Percentiles rank a stretch among this genome's conserved stretches.
Conservation (phyloP, 208 protist species). For the Naegleria gruberi region DNA sequence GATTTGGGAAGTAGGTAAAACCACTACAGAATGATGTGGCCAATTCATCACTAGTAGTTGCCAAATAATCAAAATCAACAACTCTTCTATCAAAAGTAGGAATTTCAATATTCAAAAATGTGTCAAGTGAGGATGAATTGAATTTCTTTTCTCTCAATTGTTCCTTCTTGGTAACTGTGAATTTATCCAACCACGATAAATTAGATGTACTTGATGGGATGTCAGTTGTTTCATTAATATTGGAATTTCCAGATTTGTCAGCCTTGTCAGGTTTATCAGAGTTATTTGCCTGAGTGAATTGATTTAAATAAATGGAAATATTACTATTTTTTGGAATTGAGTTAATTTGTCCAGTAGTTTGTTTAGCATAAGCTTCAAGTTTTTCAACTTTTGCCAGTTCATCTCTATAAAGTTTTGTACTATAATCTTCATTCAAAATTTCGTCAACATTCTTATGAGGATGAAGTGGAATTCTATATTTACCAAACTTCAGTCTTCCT, state of each 20-base stretch:
- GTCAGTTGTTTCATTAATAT: background rate
- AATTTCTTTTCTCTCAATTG: background rate
- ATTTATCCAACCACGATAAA: background rate
- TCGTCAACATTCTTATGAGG: background rate
- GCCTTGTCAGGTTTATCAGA: background rate
- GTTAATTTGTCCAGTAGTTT: background rate
- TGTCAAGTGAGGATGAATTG: background rate
- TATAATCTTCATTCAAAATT: background rate
- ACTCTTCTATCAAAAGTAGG: slow-evolving; percentile 11
- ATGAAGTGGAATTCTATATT: background rate
- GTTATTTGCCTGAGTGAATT: background rate
- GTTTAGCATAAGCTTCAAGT: background rate
- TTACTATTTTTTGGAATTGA: background rate
- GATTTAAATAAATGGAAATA: background rate
- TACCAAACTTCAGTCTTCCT: background rate
- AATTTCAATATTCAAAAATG: slow-evolving; percentile 21
- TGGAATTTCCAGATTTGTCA: background rate
- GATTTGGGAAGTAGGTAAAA: background rate
- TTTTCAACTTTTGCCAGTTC: background rate
- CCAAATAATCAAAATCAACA: background rate
- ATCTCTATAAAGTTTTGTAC: background rate
- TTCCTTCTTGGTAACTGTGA: background rate
- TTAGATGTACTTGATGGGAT: background rate
- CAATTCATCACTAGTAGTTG: background rate
- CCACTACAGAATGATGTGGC: background rate